A percentile compares a stretch with the other conserved stretches of the same genome.
Evolutionary conservation across 257 asterid species (phyloP).

Genomic region (Lithospermum erythrorhizon): DNA sequence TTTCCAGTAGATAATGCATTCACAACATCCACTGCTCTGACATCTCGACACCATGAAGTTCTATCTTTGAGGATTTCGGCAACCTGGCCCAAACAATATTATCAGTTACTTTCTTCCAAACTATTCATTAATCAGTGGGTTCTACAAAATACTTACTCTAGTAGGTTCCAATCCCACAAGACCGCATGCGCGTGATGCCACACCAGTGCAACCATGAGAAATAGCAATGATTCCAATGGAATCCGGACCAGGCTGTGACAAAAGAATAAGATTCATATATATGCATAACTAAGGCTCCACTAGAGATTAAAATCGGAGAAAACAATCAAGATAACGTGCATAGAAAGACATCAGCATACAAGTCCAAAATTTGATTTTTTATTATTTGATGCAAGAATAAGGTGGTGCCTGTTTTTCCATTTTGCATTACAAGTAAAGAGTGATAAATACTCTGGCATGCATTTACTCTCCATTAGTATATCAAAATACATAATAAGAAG

Average conservation of each 20-base stretch:
- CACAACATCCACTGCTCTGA: slow-evolving; percentile 82
- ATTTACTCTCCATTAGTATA: too few relatives aligned
- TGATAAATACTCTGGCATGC: too few relatives aligned
- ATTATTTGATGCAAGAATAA: too few relatives aligned
- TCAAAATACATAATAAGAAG: too few relatives aligned
- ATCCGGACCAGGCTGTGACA: slow-evolving; percentile 59
- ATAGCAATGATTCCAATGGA: slow-evolving; percentile 53
- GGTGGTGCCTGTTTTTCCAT: too few relatives aligned
- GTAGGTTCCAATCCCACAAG: slow-evolving; percentile 94
- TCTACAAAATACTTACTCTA: slow-evolving; percentile 41
- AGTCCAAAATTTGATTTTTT: too few relatives aligned
- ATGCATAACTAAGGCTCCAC: not conserved
- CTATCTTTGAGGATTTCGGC: slow-evolving; percentile 96
- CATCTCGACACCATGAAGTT: slow-evolving; percentile 93
- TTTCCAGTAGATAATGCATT: slow-evolving; percentile 79
- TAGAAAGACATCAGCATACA: too few relatives aligned
- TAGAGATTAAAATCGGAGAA: not conserved
- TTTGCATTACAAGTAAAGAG: too few relatives aligned
- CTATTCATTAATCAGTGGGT: not conserved
- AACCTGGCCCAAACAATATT: slow-evolving; percentile 35
- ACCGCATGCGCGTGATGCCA: slow-evolving; percentile 99
- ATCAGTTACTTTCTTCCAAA: not conserved
- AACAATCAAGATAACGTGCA: not conserved
- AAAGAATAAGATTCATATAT: slow-evolving; percentile 1
- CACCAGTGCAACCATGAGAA: slow-evolving; percentile 51